phyloP scores from a whole-genome alignment of 2,329 filamentous ascomycete species.

The Epichloe gansuensis region DNA sequence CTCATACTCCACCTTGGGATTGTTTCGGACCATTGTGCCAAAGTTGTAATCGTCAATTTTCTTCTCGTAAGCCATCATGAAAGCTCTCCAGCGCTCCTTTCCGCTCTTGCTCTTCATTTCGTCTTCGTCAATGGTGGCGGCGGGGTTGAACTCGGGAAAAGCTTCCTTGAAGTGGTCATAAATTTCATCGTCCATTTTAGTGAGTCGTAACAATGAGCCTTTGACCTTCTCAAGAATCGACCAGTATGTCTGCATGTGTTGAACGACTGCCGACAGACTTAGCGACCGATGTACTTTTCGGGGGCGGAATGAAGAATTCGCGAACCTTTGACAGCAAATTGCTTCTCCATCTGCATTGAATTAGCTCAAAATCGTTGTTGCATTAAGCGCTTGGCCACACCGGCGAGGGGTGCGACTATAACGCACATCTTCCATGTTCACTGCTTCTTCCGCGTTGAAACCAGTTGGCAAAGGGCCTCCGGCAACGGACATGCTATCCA shows the following conservation, averaged over 20 bases:
- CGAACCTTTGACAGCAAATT: conserved; percentile 90
- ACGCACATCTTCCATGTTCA: conserved; percentile 44
- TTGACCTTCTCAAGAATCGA: conserved; percentile 80
- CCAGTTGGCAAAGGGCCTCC: conserved; percentile 32
- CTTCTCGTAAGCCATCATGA: conserved; percentile 89
- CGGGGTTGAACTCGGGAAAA: conserved; percentile 87
- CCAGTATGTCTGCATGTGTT: conserved; percentile 98
- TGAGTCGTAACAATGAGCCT: conserved; percentile 80
- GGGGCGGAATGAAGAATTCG: neutral
- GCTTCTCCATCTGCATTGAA: conserved; percentile 74
- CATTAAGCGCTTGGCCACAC: neutral
- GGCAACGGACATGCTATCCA: conserved; percentile 22
- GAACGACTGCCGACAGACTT: conserved; percentile 45
- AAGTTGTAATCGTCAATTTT: conserved; percentile 97
- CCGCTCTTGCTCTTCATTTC: conserved; percentile 95
- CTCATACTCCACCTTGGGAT: conserved; percentile 71
- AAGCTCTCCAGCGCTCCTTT: conserved; percentile 90
- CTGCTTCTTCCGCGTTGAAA: conserved; percentile 45
- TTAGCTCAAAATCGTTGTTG: neutral
- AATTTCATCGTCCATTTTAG: conserved; percentile 91
- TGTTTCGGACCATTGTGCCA: conserved; percentile 78
- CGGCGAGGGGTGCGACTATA: neutral
- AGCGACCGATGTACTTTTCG: neutral
- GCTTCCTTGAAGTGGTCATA: conserved; percentile 73
- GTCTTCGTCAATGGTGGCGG: conserved; percentile 71